phyloP scores from a whole-genome alignment of 2,329 filamentous ascomycete genomes.

The Pyrenochaeta sp. region DNA sequence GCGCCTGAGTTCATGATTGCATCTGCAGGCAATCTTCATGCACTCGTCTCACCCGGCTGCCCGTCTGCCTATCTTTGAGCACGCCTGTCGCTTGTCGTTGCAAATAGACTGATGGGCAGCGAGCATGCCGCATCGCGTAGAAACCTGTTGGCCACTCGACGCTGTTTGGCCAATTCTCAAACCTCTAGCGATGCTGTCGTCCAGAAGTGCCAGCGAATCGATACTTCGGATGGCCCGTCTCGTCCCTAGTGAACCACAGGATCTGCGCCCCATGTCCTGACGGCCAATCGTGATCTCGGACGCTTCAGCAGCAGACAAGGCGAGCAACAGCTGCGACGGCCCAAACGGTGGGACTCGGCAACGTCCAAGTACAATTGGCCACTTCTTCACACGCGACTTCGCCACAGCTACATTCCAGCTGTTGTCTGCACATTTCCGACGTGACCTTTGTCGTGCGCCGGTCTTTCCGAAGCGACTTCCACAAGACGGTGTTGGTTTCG shows the following conservation, averaged over 20 bases:
- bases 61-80: background rate
- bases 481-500: constrained; percentile 11
- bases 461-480: constrained; percentile 7
- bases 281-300: background rate
- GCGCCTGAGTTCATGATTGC: constrained; percentile 14
- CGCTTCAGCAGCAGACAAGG: background rate
- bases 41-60: constrained; percentile 1
- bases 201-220: background rate
- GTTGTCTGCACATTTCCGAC: constrained; percentile 5
- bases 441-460: constrained; percentile 13
- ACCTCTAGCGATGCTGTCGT: background rate
- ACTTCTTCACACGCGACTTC: constrained; percentile 10
- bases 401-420: constrained; percentile 25
- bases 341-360: background rate
- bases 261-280: background rate
- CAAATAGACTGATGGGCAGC: no score
- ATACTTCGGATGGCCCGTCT: background rate
- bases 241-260: background rate
- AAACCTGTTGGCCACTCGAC: background rate
- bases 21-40: constrained; percentile 10
- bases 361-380: constrained; percentile 15
- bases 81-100: background rate
- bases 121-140: background rate
- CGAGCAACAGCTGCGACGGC: background rate
- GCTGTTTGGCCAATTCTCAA: background rate